These are phyloP conservation scores for Juglanconis oblonga DNA, from an alignment of 2,329 filamentous ascomycete genomes.

Conservation along the genomic window DNA sequence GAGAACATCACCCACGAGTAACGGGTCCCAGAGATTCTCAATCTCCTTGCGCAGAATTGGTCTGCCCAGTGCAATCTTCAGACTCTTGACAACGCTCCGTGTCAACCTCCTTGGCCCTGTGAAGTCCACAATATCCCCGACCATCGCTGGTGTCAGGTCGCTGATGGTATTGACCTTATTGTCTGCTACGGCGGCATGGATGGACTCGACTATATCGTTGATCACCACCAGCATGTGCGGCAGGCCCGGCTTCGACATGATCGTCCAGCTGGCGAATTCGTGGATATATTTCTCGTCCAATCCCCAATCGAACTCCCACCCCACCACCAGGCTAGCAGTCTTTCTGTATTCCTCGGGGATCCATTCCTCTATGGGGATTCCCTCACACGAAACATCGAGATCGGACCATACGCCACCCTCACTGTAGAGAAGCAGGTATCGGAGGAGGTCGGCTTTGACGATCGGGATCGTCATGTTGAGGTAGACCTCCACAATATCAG, in stretches of 20 bases:
- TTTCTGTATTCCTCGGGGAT: constrained; percentile 24
- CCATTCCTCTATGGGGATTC: constrained; percentile 32
- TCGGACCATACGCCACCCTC: constrained; percentile 72
- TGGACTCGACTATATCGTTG: constrained; percentile 16
- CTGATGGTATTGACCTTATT: constrained; percentile 3
- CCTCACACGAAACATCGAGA: constrained; percentile 35
- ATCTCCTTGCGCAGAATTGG: not conserved
- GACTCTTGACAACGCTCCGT: constrained; percentile 11
- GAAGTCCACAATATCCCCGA: constrained; percentile 19
- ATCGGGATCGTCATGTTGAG: constrained; percentile 29
- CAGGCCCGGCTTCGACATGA: constrained; percentile 18
- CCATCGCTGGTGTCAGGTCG: constrained; percentile 13
- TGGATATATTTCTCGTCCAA: constrained; percentile 18
- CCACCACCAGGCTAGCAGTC: constrained; percentile 22
- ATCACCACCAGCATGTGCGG: constrained; percentile 18
- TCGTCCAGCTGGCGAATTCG: constrained; percentile 20
- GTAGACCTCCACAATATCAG: constrained; percentile 24
- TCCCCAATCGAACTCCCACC: constrained; percentile 27
- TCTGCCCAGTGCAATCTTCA: not conserved
- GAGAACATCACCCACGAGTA: not conserved
- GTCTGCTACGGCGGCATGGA: not conserved
- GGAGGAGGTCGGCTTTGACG: constrained; percentile 64
- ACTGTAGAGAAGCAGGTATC: constrained; percentile 69
- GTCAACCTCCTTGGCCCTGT: constrained; percentile 20
- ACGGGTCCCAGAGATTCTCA: constrained; percentile 1